Evolutionary conservation across 2,329 filamentous ascomycete species (phyloP).

Genomic region (Colletotrichum orchidophilum): DNA sequence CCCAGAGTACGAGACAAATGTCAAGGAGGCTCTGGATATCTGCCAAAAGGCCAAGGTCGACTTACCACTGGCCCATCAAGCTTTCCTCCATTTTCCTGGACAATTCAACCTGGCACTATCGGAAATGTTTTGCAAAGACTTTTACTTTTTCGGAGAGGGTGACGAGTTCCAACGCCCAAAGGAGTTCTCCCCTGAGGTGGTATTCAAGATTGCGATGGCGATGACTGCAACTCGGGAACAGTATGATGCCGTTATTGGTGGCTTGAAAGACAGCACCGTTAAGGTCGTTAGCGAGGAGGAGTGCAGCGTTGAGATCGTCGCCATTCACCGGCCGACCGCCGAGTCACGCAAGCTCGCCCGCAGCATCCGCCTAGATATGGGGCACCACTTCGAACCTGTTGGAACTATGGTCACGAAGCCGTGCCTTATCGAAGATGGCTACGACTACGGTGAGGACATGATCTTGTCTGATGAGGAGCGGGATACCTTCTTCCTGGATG

Average conservation of each 20-base stretch:
- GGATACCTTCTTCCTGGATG: conserved; percentile 73
- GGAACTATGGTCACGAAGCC: conserved; percentile 56
- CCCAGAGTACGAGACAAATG: conserved; percentile 76
- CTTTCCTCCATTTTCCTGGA: conserved; percentile 71
- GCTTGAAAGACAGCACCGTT: conserved; percentile 43
- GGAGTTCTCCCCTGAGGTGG: conserved; percentile 50
- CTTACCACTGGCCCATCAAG: conserved; percentile 65
- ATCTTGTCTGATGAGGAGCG: neutral
- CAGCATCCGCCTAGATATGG: conserved; percentile 40
- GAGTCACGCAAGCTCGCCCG: conserved; percentile 56
- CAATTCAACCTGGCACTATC: conserved; percentile 82
- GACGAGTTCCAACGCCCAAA: conserved; percentile 45
- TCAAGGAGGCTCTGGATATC: conserved; percentile 71
- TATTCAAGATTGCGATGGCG: conserved; percentile 56
- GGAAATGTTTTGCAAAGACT: conserved; percentile 65
- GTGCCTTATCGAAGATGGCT: conserved; percentile 58
- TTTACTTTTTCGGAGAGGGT: conserved; percentile 33
- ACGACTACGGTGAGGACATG: conserved; percentile 45
- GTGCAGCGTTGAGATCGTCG: conserved; percentile 68
- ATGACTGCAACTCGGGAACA: conserved; percentile 41
- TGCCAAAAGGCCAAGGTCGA: conserved; percentile 76
- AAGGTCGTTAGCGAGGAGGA: conserved; percentile 57
- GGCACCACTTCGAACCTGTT: conserved; percentile 49
- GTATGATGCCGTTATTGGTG: neutral
- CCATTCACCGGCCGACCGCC: conserved; percentile 56